phyloP scores from a whole-genome alignment of 2,329 filamentous ascomycete genomes.

The Pyrenophora tritici-repentis region DNA sequence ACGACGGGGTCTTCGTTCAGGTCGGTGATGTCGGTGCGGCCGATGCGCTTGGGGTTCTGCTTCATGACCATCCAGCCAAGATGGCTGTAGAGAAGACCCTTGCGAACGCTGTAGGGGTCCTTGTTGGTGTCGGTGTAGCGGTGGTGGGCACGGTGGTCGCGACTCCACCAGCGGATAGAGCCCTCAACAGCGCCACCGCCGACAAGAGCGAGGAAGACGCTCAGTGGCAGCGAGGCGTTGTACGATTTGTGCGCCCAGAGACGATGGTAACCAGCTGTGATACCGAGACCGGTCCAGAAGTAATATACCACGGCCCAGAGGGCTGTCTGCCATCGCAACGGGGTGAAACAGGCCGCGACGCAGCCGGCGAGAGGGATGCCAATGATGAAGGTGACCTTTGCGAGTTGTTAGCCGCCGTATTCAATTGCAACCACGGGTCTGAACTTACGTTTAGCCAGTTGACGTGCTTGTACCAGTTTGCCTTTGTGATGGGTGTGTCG shows the following conservation, averaged over 20 bases:
- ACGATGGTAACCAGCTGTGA: slow-evolving; percentile 66
- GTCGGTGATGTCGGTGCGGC: slow-evolving; percentile 58
- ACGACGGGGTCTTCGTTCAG: slow-evolving; percentile 58
- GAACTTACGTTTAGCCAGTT: slow-evolving; percentile 83
- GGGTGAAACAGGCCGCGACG: slow-evolving; percentile 78
- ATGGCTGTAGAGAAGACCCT: slow-evolving; percentile 58
- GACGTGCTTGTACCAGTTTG: slow-evolving; percentile 90
- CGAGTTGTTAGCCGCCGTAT: slow-evolving; percentile 16
- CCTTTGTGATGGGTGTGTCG: slow-evolving; percentile 76
- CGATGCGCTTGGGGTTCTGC: slow-evolving; percentile 59
- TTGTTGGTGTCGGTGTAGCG: slow-evolving; percentile 59
- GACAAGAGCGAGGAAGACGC: slow-evolving; percentile 55
- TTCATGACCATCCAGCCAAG: slow-evolving; percentile 61
- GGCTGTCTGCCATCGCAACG: slow-evolving; percentile 72
- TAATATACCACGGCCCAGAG: slow-evolving; percentile 80
- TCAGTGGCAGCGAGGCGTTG: slow-evolving; percentile 51
- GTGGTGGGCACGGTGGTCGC: slow-evolving; percentile 58
- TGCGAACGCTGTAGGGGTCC: slow-evolving; percentile 59
- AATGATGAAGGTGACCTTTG: slow-evolving; percentile 81
- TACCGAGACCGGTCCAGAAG: slow-evolving; percentile 78
- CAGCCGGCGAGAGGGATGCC: slow-evolving; percentile 76
- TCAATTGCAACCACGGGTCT: too few relatives aligned
- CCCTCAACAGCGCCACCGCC: slow-evolving; percentile 57
- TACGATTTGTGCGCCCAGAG: slow-evolving; percentile 68
- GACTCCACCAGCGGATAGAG: slow-evolving; percentile 57